phyloP scores from a whole-genome alignment of 768 basidiomycete genomes.

The Rhodotorula sphaerocarpa region DNA sequence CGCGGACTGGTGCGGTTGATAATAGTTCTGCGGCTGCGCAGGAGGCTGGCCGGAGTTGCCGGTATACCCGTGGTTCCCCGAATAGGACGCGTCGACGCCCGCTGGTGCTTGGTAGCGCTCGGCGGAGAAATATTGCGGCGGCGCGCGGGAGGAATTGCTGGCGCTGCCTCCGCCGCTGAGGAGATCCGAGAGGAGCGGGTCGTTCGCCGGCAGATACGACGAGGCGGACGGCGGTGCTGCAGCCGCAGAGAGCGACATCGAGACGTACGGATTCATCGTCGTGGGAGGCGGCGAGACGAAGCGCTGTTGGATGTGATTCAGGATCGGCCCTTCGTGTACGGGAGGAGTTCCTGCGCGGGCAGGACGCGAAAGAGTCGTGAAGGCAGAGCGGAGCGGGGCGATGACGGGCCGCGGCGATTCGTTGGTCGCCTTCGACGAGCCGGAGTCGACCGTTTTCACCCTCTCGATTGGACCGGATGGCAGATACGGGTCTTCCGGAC shows the following conservation, averaged over 20 bases:
- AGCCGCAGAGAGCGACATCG: not conserved
- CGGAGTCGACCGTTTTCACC: too few species aligned
- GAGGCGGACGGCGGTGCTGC: not conserved
- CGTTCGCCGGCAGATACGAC: slow-evolving; percentile 22
- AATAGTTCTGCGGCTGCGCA: too few species aligned
- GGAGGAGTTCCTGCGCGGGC: slow-evolving; percentile 2
- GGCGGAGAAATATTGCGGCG: too few species aligned
- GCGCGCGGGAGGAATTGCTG: not conserved
- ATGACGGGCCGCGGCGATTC: too few species aligned
- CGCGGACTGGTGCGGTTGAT: not conserved
- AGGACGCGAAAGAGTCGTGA: not conserved
- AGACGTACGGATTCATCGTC: slow-evolving; percentile 12
- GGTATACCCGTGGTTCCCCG: too few species aligned
- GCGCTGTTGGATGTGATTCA: slow-evolving; percentile 31
- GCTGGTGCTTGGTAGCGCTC: slow-evolving; percentile 15
- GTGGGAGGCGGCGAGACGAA: slow-evolving; percentile 25
- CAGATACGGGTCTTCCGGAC: too few species aligned
- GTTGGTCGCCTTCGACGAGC: too few species aligned
- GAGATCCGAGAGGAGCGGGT: slow-evolving; percentile 23
- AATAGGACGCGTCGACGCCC: slow-evolving; percentile 10
- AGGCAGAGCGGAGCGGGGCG: too few species aligned
- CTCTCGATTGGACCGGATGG: too few species aligned
- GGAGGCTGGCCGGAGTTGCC: too few species aligned
- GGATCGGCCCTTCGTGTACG: slow-evolving; percentile 21
- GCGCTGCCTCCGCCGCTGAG: not conserved